Evolutionary conservation across 2,329 filamentous ascomycete genomes (phyloP), one percentile per base, ranked within the genome.

Genomic region (Ophiocordyceps camponoti-leonardi): DNA sequence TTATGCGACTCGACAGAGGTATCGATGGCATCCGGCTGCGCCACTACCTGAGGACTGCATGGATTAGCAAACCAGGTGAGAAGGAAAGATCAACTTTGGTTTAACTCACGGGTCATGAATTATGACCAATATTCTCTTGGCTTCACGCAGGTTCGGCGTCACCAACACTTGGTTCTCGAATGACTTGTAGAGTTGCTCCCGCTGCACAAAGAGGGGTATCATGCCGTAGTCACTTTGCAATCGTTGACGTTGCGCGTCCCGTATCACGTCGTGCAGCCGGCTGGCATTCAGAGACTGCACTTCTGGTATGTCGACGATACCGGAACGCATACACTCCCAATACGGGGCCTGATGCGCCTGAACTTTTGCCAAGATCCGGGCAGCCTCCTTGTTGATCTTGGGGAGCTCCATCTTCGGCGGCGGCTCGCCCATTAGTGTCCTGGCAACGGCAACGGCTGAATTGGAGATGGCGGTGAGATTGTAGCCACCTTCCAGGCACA

Each of bases 401-500:
- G 75, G 69, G 2, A 80, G 60, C 14, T 64, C 59, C 60, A 81
- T 72, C 54, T 70, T 66, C 40, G 75, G 73, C 3, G 92, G 92
- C 12, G 90, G 86, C 56, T 98, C 88, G 20, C 92, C 87, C 87
- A 98, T 96, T 41, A 98, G 70, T 1, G 90, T 95, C 48, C 80
- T 79, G 1, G 86, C 92, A 1, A 98, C 92, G 3, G 90, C 86
- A 5, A 95, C 72, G 1, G 92, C 88, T 5, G 92, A 96, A 47
- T 84, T 80, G 0, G 92, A 94, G 48, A 98, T 98, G 0, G 92
- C 92, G 43, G 79, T 71, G 22, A 98, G 76, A 55, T 96, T 96
- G 63, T 98, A 98, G 10, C 92, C 92, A 20, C 92, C 92, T 65
- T 98, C 92, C 2, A 98, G 71, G 58, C 88, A 95, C 10, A 95